Base-by-base conservation (phyloP, 192 early-diverging fungal genomes). In the Entomortierella lignicola region DNA sequence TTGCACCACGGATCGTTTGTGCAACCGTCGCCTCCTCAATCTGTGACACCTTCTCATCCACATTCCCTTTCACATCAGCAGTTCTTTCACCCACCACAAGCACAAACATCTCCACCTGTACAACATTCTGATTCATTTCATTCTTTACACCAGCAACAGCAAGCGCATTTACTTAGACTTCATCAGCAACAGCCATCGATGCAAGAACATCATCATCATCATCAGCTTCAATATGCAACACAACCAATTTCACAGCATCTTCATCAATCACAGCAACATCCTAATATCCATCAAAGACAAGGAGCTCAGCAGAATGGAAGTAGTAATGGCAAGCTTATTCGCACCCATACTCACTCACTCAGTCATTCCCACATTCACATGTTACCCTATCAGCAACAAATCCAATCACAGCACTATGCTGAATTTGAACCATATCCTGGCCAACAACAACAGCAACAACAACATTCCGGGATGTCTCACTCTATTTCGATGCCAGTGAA, bases 281-380 rank as follows among this genome's bases (percentile, higher is more conserved):
- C 44, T 11, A 47, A 47, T 15, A 47, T 66, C 30, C 52, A 39
- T 47, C 58, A 71, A 42, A 34, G 55, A 1, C 51, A 43, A 26
- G 29, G 43, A 13, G 31, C 59, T 18, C 21, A 4, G 13, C n/a
- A 31, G 15, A 20, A 18, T 47, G 41, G 20, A 18, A 65, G 18
- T 39, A 42, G 25, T 20, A 55, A 31, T 21, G 61, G 69, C 7
- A 71, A 63, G 20, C 11, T 37, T 44, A 30, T 50, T 7, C 55
- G 72, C 1, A 27, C 65, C 6, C 72, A 75, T 17, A n/a, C 42
- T 10, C 72, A 68, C 65, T 75, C 72, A 7, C 43, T 68, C 31
- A 75, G 72, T 44, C 65, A 75, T 48, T 52, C 72, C 29, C 65
- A 75, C 23, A 26, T 75, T n/a, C 64, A 63, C 4, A 29, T 63